Base-by-base conservation (phyloP, 1,139 yeast species). In the Protomyces macrosporus region DNA sequence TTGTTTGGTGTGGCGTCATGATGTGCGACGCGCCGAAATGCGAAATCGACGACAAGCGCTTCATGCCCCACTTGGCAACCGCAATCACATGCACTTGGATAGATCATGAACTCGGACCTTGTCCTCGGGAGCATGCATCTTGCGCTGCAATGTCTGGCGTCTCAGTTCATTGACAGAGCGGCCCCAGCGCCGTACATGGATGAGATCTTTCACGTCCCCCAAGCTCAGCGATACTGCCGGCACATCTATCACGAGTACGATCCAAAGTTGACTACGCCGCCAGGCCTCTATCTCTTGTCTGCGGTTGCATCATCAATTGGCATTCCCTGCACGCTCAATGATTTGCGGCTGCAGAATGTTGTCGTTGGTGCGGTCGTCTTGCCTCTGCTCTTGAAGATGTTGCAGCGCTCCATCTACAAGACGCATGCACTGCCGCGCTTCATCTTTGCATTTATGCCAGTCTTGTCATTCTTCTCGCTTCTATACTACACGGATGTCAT, bases 181-280 rank as follows among this genome's bases (percentile, higher is more conserved):
- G 71, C 74, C 3, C 72, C 73, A 6, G 65, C 65, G 37, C 75
- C 78, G 2, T 76, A 74, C 64, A 63, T 73, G 66, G 70, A 93
- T 75, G 98, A 93, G 73, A 78, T 83, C 16, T 93, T 93, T 75
- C 98, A 93, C 72, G 78, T 88, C 40, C 83, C 86, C 6, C 98
- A 93, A 75, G 85, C 96, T 12, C 79, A 83, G 65, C 78, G 77
- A 45, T 91, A 88, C 72, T 82, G 90, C 67, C 70, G 75, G 0
- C 86, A 86, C 10, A 77, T 83, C 56, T 90, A 85, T 75, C 66
- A 68, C 12, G 71, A 77, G 0, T 93, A 98, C 97, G 93, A 93
- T 73, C 80, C 84, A 42, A 93, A 91, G 72, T 90, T 95, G 72
- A 93, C 98, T 2, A 93, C 98, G 0, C 98, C 98, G 1, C 98